A percentile compares a stretch with the other conserved stretches of the same genome.
These are phyloP conservation scores for Geosiphon pyriformis DNA, from an alignment of 192 early-diverging fungal species.

Conservation along the genomic window DNA sequence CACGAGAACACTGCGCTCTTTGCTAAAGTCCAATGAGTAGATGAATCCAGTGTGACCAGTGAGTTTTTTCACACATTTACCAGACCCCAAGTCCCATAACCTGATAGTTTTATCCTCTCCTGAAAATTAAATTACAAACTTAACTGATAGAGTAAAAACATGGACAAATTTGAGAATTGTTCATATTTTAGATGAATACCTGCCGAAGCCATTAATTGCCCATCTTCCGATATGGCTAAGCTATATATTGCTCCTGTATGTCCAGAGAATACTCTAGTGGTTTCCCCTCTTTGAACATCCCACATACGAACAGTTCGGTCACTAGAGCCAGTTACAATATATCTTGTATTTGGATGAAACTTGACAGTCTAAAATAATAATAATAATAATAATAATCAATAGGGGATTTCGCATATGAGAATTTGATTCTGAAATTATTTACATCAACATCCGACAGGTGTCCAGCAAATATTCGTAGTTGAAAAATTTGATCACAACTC, in stretches of 20 bases:
- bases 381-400: conserved; percentile 16
- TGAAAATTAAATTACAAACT: conserved; percentile 16
- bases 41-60: conserved; percentile 79
- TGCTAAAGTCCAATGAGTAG: conserved; percentile 81
- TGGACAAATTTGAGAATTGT: background rate
- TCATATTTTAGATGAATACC: conserved; percentile 37
- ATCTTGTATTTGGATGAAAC: conserved; percentile 97
- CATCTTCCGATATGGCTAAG: conserved; percentile 89
- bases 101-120: conserved; percentile 76
- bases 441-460: conserved; percentile 97
- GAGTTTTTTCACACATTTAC: conserved; percentile 76
- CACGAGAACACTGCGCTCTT: conserved; percentile 72
- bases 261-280: conserved; percentile 85
- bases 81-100: conserved; percentile 90
- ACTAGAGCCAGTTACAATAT: conserved; percentile 86
- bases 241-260: conserved; percentile 79
- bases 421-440: conserved; percentile 26
- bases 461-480: conserved; percentile 95
- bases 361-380: conserved; percentile 59
- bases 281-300: conserved; percentile 87
- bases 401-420: background rate
- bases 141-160: background rate
- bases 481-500: conserved; percentile 95
- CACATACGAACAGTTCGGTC: conserved; percentile 87
- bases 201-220: conserved; percentile 82